Base-by-base conservation (phyloP, 1,139 yeast species). In the Yamadazyma conglobata region DNA sequence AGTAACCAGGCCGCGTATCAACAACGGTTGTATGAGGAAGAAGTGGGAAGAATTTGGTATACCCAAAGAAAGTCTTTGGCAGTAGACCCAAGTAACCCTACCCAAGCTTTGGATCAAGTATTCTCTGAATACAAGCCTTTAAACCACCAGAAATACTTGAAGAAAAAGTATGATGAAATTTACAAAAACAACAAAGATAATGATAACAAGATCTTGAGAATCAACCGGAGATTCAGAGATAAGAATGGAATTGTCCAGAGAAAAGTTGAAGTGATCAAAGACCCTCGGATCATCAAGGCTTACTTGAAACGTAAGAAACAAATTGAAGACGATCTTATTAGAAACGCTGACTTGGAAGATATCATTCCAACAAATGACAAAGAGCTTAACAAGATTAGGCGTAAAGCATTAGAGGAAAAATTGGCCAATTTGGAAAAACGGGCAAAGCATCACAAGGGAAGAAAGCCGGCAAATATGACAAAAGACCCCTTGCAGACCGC, bases 11-110 rank as follows among this genome's bases (percentile, higher is more conserved):
- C 73, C 0, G 93, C 96, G 0, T 70, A 84, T 41, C 97, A 89
- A 54, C 97, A 91, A 51, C 83, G 82, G 51, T 78, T 93, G 2
- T 93, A 93, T 47, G 96, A 91, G 44, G 91, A 84, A 37, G 98
- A 91, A 53, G 83, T 91, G 36, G 71, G 76, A 23, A 73, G 91
- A 38, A 89, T 91, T 23, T 93, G 99, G 99, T 81, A 83, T 47
- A 77, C 83, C 5, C 98, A 91, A 52, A 75, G 82, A 37, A 70
- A 73, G 38, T 72, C 83, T 8, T 62, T 89, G 35, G 65, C 77
- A 11, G 75, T 60, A 10, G 70, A 64, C 39, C 59, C 59, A 23
- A 66, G 60, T 10, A 41, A 48, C 12, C 48, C 48, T 25, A 18
- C 10, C 4, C 25, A 22, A 15, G 18, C 13, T 13, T 51, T 53